A percentile compares a stretch with the other conserved stretches of the same genome.
These are phyloP conservation scores for Cucurbita pepo DNA, from an alignment of 306 rosid genomes.

Conservation along the genomic window DNA sequence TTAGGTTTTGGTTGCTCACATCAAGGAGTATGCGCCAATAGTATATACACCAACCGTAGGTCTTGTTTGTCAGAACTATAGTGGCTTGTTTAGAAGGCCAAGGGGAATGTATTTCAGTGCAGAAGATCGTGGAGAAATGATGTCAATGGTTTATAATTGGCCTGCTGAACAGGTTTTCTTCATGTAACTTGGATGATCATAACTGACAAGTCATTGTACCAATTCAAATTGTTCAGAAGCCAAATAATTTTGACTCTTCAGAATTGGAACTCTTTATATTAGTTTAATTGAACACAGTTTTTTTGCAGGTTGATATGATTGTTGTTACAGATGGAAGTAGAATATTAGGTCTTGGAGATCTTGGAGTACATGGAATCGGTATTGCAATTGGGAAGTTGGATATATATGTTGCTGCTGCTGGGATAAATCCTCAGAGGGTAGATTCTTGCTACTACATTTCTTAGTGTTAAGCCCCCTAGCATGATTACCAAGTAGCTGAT, in stretches of 20 bases:
- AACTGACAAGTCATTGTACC: not conserved
- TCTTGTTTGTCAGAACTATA: slow-evolving; percentile 89
- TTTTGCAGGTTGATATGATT: slow-evolving; percentile 95
- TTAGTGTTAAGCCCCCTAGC: not conserved
- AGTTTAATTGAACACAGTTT: not conserved
- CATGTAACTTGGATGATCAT: slow-evolving; percentile 5
- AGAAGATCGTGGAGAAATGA: slow-evolving; percentile 96
- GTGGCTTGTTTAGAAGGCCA: slow-evolving; percentile 95
- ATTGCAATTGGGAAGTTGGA: slow-evolving; percentile 91
- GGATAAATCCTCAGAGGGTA: slow-evolving; percentile 99
- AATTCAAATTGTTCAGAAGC: not conserved
- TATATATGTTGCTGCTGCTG: slow-evolving; percentile 97
- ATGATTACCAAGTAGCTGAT: not conserved
- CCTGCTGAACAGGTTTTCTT: slow-evolving; percentile 86
- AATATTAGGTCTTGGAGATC: slow-evolving; percentile 97
- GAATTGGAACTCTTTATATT: not conserved
- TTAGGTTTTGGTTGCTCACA: slow-evolving; percentile 87
- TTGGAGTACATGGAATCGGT: slow-evolving; percentile 97
- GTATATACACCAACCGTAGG: slow-evolving; percentile 98
- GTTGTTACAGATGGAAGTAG: slow-evolving; percentile 99
- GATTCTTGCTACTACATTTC: not conserved
- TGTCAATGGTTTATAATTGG: slow-evolving; percentile 99
- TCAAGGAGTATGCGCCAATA: slow-evolving; percentile 89
- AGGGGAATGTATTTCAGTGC: slow-evolving; percentile 99
- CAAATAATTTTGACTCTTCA: not conserved